phyloP scores from a whole-genome alignment of 306 rosid species.

The Gleditsia sinensis region DNA sequence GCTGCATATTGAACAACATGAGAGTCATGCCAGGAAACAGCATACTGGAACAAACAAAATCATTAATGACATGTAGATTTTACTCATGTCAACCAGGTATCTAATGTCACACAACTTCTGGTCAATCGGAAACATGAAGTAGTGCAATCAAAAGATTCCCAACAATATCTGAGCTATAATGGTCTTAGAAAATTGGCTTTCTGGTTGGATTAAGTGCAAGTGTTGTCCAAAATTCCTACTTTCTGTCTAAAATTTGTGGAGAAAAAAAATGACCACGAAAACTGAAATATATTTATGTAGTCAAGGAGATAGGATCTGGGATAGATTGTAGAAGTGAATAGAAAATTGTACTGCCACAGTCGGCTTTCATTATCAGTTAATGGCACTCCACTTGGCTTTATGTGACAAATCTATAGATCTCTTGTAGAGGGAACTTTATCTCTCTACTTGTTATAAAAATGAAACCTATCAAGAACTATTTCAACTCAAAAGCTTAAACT shows the following conservation, averaged over 20 bases:
- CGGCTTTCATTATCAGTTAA: neutral
- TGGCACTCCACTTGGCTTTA: neutral
- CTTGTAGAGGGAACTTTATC: neutral
- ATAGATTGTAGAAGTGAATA: constrained; percentile 8
- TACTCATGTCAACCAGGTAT: constrained; percentile 24
- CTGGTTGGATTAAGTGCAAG: constrained; percentile 1
- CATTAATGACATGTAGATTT: constrained; percentile 6
- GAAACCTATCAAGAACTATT: too few relatives aligned
- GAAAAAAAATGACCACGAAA: neutral
- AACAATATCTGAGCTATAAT: constrained; percentile 12
- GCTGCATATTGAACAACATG: constrained; percentile 58
- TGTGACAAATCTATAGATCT: neutral
- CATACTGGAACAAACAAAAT: neutral
- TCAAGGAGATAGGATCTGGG: neutral
- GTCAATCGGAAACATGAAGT: neutral
- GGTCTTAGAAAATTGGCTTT: neutral
- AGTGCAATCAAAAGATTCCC: neutral
- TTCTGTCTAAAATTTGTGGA: neutral
- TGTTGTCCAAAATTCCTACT: neutral
- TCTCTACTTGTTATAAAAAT: neutral
- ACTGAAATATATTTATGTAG: neutral
- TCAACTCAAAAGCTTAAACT: too few relatives aligned
- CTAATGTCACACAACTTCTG: neutral
- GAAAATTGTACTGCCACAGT: neutral
- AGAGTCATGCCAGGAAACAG: constrained; percentile 23